Conservation (phyloP, 2,329 filamentous ascomycete genomes). For the Diaporthe citri region DNA sequence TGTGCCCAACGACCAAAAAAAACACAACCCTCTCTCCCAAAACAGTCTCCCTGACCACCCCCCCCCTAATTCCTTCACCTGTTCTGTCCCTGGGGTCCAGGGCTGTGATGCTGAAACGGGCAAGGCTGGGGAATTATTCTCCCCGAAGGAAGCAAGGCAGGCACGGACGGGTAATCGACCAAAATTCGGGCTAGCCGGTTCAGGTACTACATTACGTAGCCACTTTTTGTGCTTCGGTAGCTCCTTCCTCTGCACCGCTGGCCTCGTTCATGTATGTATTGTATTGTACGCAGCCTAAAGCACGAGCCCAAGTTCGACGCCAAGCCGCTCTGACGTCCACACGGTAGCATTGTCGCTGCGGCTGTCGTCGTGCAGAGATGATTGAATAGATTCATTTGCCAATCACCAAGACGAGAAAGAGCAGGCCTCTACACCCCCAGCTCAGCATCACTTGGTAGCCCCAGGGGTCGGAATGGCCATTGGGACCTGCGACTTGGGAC, state of each 20-base stretch:
- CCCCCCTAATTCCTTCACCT: neutral
- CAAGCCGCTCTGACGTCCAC: conserved; percentile 19
- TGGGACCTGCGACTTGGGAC: neutral
- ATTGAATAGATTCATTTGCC: neutral
- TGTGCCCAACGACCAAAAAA: neutral
- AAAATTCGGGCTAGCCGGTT: neutral
- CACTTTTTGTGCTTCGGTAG: neutral
- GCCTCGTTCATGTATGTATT: neutral
- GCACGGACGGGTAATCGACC: neutral
- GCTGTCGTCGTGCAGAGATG: neutral
- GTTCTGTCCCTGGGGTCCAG: neutral
- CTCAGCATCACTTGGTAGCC: neutral
- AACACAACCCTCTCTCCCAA: neutral
- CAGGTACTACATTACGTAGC: conserved; percentile 19
- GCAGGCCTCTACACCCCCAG: neutral
- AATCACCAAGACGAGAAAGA: neutral
- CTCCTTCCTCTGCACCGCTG: neutral
- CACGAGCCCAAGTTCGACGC: neutral
- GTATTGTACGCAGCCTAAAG: neutral
- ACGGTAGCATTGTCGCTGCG: conserved; percentile 6
- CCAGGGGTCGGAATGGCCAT: neutral
- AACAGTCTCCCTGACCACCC: neutral
- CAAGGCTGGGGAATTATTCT: neutral
- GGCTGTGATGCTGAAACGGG: neutral
- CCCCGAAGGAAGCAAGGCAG: neutral